These are phyloP conservation scores for Stellera chamaejasme DNA, from an alignment of 345 rosid species.

Conservation along the genomic window DNA sequence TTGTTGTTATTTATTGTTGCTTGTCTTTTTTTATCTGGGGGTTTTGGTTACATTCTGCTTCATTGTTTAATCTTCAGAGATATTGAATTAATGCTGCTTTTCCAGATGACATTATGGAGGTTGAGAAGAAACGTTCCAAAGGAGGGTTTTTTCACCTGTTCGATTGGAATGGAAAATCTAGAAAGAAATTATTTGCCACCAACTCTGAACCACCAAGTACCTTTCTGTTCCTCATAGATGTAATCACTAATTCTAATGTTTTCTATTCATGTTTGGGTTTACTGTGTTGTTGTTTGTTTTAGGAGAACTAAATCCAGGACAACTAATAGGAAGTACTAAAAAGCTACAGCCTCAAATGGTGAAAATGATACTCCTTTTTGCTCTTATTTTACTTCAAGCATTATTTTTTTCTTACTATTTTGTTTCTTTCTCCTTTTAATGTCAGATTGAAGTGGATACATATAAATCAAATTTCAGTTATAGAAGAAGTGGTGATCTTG, in stretches of 20 bases:
- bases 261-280: not conserved
- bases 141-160: conserved; percentile 67
- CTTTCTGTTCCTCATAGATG: conserved; percentile 2
- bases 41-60: conserved; percentile 4
- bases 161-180: conserved; percentile 85
- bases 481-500: conserved; percentile 40
- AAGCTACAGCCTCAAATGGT: conserved; percentile 33
- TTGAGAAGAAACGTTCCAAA: conserved; percentile 55
- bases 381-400: conserved; percentile 1
- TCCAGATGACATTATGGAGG: conserved; percentile 53
- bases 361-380: conserved; percentile 11
- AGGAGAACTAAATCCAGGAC: conserved; percentile 41
- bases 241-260: not conserved
- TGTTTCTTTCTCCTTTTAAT: conserved; percentile 7
- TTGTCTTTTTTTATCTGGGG: not conserved
- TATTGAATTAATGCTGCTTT: conserved; percentile 7
- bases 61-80: not conserved
- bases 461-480: conserved; percentile 30
- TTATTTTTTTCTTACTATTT: conserved; percentile 7
- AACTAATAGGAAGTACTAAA: conserved; percentile 20
- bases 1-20: not conserved
- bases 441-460: conserved; percentile 44
- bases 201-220: conserved; percentile 38
- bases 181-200: conserved; percentile 60
- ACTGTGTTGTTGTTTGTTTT: conserved; percentile 6